Percentiles rank a stretch among this genome's conserved stretches.
Evolutionary conservation across 768 basidiomycete genomes (phyloP).

Genomic region (Kwoniella botswanensis): DNA sequence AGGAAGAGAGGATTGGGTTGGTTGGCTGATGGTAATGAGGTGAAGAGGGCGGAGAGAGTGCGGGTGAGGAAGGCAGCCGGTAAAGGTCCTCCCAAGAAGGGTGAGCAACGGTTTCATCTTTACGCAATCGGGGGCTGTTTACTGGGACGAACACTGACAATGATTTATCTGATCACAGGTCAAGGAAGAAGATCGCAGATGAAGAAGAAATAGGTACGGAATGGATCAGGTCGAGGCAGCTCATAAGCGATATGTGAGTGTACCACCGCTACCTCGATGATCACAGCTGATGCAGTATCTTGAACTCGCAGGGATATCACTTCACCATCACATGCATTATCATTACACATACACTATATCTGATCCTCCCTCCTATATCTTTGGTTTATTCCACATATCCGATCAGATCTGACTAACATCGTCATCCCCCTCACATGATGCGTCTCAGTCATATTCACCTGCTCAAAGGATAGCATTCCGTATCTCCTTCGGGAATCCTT

Average conservation of each 20-base stretch:
- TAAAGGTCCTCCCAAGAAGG: slow-evolving; percentile 57
- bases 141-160: background rate
- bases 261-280: too few relatives aligned
- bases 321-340: too few relatives aligned
- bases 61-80: slow-evolving; percentile 36
- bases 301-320: too few relatives aligned
- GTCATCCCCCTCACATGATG: too few relatives aligned
- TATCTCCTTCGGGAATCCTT: too few relatives aligned
- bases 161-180: slow-evolving; percentile 27
- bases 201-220: slow-evolving; percentile 41
- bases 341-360: too few relatives aligned
- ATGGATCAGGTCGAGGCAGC: background rate
- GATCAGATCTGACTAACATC: too few relatives aligned
- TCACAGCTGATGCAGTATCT: too few relatives aligned
- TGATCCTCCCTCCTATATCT: too few relatives aligned
- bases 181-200: slow-evolving; percentile 54
- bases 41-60: slow-evolving; percentile 41
- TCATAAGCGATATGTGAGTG: background rate
- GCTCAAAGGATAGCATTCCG: too few relatives aligned
- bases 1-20: slow-evolving; percentile 45
- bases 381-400: too few relatives aligned
- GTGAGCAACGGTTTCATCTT: slow-evolving; percentile 31
- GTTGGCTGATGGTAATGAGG: slow-evolving; percentile 49
- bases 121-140: background rate
- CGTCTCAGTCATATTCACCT: too few relatives aligned